phyloP scores from a whole-genome alignment of 208 protist genomes.

The Leptomonas seymouri region DNA sequence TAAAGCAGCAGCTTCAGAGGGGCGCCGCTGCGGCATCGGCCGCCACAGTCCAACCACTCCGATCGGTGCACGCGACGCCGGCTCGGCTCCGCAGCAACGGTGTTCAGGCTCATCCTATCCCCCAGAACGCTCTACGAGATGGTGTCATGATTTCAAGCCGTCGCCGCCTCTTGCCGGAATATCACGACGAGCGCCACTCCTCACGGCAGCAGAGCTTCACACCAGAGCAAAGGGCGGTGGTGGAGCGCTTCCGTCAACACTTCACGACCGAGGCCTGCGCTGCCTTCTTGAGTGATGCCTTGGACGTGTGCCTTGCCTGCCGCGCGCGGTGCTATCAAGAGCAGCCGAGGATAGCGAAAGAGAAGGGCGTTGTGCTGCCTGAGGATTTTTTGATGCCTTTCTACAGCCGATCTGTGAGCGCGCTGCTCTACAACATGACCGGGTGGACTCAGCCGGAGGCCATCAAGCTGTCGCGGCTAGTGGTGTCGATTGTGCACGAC shows the following conservation, averaged over 20 bases:
- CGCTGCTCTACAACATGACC: conserved; percentile 53
- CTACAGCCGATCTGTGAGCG: conserved; percentile 45
- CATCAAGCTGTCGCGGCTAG: conserved; percentile 21
- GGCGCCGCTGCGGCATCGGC: conserved; percentile 1
- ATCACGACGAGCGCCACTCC: conserved; percentile 1
- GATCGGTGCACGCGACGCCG: conserved; percentile 1
- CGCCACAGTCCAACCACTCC: conserved; percentile 1
- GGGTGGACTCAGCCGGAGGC: conserved; percentile 56
- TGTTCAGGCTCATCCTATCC: conserved; percentile 6
- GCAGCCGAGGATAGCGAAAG: conserved; percentile 39
- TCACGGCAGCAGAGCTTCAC: conserved; percentile 9
- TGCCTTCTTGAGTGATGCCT: conserved; percentile 56
- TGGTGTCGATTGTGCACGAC: conserved; percentile 35
- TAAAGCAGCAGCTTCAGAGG: conserved; percentile 40
- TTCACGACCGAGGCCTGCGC: conserved; percentile 50
- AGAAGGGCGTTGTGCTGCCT: conserved; percentile 34
- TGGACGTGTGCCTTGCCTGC: conserved; percentile 35
- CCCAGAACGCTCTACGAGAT: neutral
- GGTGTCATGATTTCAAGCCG: neutral
- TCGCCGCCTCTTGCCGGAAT: conserved; percentile 7
- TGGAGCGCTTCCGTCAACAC: conserved; percentile 34
- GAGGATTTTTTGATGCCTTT: conserved; percentile 42
- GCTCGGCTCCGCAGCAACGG: neutral
- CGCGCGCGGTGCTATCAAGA: conserved; percentile 42
- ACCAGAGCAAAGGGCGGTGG: conserved; percentile 14